These are phyloP conservation scores for Fistulifera pelliculosa DNA, from an alignment of 108 stramenopile genomes.

Conservation along the genomic window DNA sequence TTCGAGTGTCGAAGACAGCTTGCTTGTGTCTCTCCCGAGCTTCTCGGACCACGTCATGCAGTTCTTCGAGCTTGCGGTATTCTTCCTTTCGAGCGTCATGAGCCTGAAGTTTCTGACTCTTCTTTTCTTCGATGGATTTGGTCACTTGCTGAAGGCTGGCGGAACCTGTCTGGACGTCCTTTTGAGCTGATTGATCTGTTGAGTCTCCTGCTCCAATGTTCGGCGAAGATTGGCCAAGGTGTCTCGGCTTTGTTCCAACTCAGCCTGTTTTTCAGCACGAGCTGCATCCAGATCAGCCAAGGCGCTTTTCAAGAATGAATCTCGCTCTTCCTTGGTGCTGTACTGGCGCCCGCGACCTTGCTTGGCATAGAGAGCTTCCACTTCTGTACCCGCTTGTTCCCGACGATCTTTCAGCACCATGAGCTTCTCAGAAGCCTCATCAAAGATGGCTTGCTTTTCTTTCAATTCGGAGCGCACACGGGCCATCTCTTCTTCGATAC, in stretches of 20 bases:
- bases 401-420: conserved; percentile 44
- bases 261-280: conserved; percentile 49
- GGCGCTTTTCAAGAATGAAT: conserved; percentile 56
- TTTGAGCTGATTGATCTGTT: conserved; percentile 31
- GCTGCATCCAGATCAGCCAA: conserved; percentile 51
- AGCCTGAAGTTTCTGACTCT: conserved; percentile 42
- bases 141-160: conserved; percentile 39
- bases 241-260: conserved; percentile 42
- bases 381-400: conserved; percentile 43
- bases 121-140: conserved; percentile 59
- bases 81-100: conserved; percentile 71
- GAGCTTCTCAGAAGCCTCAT: conserved; percentile 38
- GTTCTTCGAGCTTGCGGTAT: conserved; percentile 56
- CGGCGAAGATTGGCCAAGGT: conserved; percentile 54
- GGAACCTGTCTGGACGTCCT: conserved; percentile 35
- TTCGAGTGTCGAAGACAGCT: conserved; percentile 58
- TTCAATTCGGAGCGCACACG: conserved; percentile 36
- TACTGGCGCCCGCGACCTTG: conserved; percentile 90
- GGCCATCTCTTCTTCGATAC: conserved; percentile 44
- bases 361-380: conserved; percentile 84
- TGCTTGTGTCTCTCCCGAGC: conserved; percentile 43
- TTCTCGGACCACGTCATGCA: conserved; percentile 56
- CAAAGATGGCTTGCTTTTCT: conserved; percentile 55
- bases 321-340: conserved; percentile 70
- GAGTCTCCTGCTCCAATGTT: conserved; percentile 17